Base-by-base conservation (phyloP, 2,329 filamentous ascomycete species). In the Botrytis pseudocinerea region DNA sequence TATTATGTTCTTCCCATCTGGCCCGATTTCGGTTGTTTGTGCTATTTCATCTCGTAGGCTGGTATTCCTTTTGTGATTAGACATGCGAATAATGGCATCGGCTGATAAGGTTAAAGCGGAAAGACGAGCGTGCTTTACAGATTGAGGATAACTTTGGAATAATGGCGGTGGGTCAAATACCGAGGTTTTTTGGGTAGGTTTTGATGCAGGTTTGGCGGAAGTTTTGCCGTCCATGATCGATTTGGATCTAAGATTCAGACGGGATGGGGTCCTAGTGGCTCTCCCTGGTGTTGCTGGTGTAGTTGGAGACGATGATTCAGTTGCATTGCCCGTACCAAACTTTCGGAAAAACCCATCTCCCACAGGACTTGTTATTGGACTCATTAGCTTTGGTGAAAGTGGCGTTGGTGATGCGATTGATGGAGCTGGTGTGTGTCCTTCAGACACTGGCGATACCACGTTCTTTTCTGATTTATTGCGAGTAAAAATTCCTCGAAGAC, bases 131-230 rank as follows among this genome's bases (percentile, higher is more conserved):
- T 96, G 89, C 79, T 92, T 94, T 76, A 93, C 87, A 4, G 93
- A 90, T 82, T 97, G 94, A 0, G 93, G 92, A 80, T 94, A 97
- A 20, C 93, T 94, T 81, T 97, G 92, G 81, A 95, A 97, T 20
- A 98, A 84, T 2, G 94, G 93, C 10, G 93, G 93, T 25, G 91
- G 88, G 72, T 89, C 87, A 90, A 90, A 93, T 20, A 78, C 79
- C 73, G 78, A 72, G 28, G 77, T 76, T 65, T 76, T 78, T 18
- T 77, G 73, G 59, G 70, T 74, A 8, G 77, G 20, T 71, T 73
- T 76, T 9, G 72, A 35, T n/a, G 35, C 71, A 32, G 75, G 57
- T 38, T 76, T 77, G n/a, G 54, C 66, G 16, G 73, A 35, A 2
- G 75, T 63, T 70, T 77, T 80, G 35, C 61, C 72, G 9, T 77